Conservation (phyloP, 192 early-diverging fungal species). For the Mycoemilia scoparia region DNA sequence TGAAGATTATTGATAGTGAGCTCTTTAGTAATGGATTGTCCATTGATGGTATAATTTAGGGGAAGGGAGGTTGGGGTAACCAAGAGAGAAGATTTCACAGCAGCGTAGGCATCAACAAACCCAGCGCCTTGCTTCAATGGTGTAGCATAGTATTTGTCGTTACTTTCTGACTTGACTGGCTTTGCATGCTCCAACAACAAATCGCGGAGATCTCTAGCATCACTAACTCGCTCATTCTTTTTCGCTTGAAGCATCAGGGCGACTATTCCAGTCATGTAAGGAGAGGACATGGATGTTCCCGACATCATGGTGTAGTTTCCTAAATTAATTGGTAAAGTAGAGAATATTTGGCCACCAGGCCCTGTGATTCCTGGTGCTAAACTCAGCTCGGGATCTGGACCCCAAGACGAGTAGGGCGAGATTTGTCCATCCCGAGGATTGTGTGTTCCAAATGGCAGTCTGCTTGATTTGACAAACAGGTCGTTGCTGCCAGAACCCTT, state of each 20-base stretch:
- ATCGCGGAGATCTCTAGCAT: constrained; percentile 14
- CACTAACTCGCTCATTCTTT: constrained; percentile 7
- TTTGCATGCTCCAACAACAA: constrained; percentile 35
- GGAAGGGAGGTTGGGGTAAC: constrained; percentile 21
- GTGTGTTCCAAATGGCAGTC: constrained; percentile 13
- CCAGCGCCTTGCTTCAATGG: constrained; percentile 27
- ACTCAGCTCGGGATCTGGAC: constrained; percentile 47
- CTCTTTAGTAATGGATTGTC: too few species aligned
- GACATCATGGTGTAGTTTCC: constrained; percentile 35
- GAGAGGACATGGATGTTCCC: constrained; percentile 54
- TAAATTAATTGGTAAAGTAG: constrained; percentile 33
- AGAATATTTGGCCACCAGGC: constrained; percentile 44
- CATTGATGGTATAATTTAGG: constrained; percentile 15
- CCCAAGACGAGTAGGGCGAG: constrained; percentile 58
- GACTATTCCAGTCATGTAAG: constrained; percentile 30
- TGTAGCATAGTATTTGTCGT: constrained; percentile 20
- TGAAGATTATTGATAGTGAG: too few species aligned
- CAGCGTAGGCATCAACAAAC: constrained; percentile 19
- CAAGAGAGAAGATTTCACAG: constrained; percentile 11
- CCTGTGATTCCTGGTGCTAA: constrained; percentile 42
- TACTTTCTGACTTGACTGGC: constrained; percentile 6
- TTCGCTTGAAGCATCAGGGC: constrained; percentile 24
- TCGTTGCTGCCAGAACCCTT: too few species aligned
- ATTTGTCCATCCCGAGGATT: constrained; percentile 38
- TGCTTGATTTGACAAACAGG: too few species aligned